Base-by-base conservation (phyloP, 306 rosid species). In the Sphenostylis stenocarpa region DNA sequence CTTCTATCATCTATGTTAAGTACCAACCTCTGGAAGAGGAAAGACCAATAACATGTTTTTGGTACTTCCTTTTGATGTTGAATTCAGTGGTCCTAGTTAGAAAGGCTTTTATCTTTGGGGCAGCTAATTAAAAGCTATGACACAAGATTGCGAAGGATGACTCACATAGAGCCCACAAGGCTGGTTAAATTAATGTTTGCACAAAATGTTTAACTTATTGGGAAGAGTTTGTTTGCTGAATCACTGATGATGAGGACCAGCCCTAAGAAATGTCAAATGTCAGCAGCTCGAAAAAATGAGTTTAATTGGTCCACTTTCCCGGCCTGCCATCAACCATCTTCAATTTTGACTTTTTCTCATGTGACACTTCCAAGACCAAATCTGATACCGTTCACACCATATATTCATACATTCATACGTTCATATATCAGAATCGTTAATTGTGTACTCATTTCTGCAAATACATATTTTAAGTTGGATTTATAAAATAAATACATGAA, bases 341-440 rank as follows among this genome's bases (percentile, higher is more conserved):
- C 24, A 53, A 20, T 70, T 39, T 82, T 70, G 70, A 80, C 84
- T 65, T 64, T 53, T 14, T 8, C 1, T 41, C 41, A 58, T 28
- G 3, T 65, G 52, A 26, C 28, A 31, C 26, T 61, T 3, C 14
- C 19, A 60, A 4, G 9, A 60, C 38, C 36, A 70, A 60, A 71
- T 71, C 14, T 13, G 4, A 71, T 48, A 38, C 67, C 74, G 44
- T 80, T 72, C 83, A 72, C 71, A 75, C 80, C 34, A 5, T 23
- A 23, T 60, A 15, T 41, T 41, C 19, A 47, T 12, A 0, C 16
- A 0, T 48, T 48, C 19, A 15, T 6, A 45, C 53, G 1, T n/a
- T 47, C 53, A 6, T 7, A 3, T 17, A n/a, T 48, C 19, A 15
- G 2, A 45, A 45, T 41, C 15, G 9, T 41, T 29, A 29, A 29